Evolutionary conservation across 1,139 yeast species (phyloP).

Genomic region (Lodderomyces beijingensis): DNA sequence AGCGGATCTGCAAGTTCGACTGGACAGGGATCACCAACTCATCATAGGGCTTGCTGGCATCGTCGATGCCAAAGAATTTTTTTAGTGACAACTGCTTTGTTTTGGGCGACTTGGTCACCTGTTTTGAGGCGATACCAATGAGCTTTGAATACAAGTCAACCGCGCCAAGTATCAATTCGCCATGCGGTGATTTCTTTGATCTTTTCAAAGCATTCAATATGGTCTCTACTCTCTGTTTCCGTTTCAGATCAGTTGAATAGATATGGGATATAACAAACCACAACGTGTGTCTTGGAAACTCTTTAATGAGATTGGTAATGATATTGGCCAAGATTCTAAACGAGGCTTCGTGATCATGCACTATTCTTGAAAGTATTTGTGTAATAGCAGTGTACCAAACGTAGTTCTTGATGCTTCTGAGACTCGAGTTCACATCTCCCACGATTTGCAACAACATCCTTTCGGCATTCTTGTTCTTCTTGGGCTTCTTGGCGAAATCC

Average conservation of each 20-base stretch:
- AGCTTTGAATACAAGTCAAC: conserved; percentile 31
- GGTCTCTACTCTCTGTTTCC: conserved; percentile 49
- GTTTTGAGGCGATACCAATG: conserved; percentile 32
- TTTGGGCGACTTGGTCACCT: conserved; percentile 27
- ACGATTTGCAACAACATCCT: conserved; percentile 45
- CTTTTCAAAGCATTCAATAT: conserved; percentile 19
- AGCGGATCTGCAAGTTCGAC: conserved; percentile 61
- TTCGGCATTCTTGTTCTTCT: conserved; percentile 27
- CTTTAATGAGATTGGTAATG: conserved; percentile 50
- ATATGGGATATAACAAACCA: conserved; percentile 81
- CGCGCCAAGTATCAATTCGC: conserved; percentile 17
- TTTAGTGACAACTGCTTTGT: conserved; percentile 32
- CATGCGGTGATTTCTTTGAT: conserved; percentile 2
- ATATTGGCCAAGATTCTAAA: conserved; percentile 53
- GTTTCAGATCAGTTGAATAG: conserved; percentile 57
- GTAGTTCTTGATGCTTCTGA: conserved; percentile 49
- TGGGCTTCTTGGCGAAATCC: conserved; percentile 57
- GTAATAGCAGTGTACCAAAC: conserved; percentile 86
- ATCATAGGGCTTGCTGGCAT: conserved; percentile 49
- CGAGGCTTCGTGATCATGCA: conserved; percentile 59
- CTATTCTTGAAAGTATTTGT: conserved; percentile 76
- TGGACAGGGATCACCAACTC: conserved; percentile 79
- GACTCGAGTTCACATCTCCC: conserved; percentile 47
- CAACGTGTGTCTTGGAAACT: conserved; percentile 77
- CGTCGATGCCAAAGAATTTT: conserved; percentile 44